Evolutionary conservation across 805 yeast genomes (phyloP).

Genomic region (Saccharomycopsis capsularis): DNA sequence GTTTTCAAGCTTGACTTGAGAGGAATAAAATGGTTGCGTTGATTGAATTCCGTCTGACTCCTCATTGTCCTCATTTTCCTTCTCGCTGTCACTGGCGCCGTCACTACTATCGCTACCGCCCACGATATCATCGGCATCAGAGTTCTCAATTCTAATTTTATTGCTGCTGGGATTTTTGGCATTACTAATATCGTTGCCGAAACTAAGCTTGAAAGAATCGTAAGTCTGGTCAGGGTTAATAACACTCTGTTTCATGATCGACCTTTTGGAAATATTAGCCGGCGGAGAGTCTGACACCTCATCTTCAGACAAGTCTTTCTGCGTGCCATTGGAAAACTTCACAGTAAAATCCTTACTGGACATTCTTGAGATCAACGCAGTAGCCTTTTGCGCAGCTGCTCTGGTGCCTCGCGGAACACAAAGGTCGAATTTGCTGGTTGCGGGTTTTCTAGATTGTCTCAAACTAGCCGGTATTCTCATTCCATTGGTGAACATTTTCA

Average conservation of each 20-base stretch:
- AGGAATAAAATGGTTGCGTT: no score
- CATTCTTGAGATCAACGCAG: not conserved
- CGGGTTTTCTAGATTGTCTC: not conserved
- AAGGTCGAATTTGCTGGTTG: not conserved
- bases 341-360: not conserved
- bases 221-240: not conserved
- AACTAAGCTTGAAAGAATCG: no score
- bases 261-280: not conserved
- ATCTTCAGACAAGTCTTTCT: conserved; percentile 1
- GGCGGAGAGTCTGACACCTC: conserved; percentile 1
- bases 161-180: not conserved
- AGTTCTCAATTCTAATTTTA: not conserved
- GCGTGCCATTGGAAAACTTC: conserved; percentile 3
- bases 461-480: conserved; percentile 18
- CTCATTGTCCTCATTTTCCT: not conserved
- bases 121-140: not conserved
- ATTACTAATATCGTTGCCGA: no score
- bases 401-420: not conserved
- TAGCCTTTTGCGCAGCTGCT: conserved; percentile 5
- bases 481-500: conserved; percentile 18
- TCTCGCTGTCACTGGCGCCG: conserved; percentile 1
- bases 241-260: not conserved
- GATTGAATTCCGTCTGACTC: no score
- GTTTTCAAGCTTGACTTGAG: not conserved
- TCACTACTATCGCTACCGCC: not conserved